Evolutionary conservation across 176 grass and related monocot genomes (phyloP).

Genomic region (Oryza brachyantha): DNA sequence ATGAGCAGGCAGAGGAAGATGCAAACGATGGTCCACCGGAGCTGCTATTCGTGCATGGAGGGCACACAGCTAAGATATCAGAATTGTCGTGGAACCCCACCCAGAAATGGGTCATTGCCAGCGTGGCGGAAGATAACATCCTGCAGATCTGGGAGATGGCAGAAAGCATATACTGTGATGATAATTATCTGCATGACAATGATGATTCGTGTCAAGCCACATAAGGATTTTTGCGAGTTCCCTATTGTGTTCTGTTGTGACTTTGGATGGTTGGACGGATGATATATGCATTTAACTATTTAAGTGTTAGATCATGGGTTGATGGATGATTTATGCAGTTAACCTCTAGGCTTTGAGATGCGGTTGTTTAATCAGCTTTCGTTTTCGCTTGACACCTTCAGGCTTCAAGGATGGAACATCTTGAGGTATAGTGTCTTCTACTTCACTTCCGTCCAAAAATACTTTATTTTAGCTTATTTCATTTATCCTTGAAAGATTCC

Average conservation of each 20-base stretch:
- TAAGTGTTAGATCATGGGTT: not conserved
- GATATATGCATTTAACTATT: not conserved
- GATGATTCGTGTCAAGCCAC: not conserved
- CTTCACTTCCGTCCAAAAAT: too few species aligned
- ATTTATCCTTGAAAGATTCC: too few species aligned
- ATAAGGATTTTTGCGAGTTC: not conserved
- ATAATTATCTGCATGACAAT: conserved; percentile 27
- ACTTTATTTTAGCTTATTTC: too few species aligned
- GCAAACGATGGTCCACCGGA: conserved; percentile 80
- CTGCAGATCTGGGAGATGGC: conserved; percentile 94
- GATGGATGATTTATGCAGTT: not conserved
- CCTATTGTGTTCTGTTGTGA: not conserved
- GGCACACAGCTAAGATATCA: conserved; percentile 83
- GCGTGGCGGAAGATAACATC: conserved; percentile 78
- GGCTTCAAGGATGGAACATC: not conserved
- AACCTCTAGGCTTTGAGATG: not conserved
- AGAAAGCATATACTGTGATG: conserved; percentile 81
- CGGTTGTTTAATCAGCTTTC: not conserved
- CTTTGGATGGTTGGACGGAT: not conserved
- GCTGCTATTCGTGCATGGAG: conserved; percentile 78
- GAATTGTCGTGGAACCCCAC: conserved; percentile 85
- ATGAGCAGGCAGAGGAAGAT: conserved; percentile 89
- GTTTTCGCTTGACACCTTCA: not conserved
- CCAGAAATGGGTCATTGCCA: conserved; percentile 71
- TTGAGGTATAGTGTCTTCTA: too few species aligned